Base-by-base conservation (phyloP, 2,329 filamentous ascomycete genomes). In the Alternaria panax region DNA sequence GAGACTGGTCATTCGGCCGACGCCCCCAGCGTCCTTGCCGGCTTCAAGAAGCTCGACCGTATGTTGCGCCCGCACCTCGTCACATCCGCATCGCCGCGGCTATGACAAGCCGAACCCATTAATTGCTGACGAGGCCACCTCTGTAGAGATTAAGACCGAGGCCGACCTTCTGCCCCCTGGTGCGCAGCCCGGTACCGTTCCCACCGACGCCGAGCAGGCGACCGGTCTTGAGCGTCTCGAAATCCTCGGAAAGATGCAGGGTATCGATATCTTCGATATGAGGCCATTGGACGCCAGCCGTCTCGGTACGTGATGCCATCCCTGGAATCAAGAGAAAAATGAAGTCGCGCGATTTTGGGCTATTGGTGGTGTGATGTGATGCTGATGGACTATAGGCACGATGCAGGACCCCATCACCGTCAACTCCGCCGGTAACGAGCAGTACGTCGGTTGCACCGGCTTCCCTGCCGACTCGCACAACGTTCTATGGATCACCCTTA, bases 171-270 rank as follows among this genome's bases (percentile, higher is more conserved):
- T 96, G 68, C 87, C 90, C 66, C 91, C 92, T 32, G 95, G 95
- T 84, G 93, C 91, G 73, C 81, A 87, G 73, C 83, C 88, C 67
- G 94, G 95, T 78, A 91, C 90, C 79, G 85, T 99, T 70, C 92
- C 95, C 69, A 96, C 92, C 83, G 95, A 99, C 82, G 82, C 96
- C 79, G 93, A 98, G 81, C 95, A 99, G 82, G 84, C 95, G 61
- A 98, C 95, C 73, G 95, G 95, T 91, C 87, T 98, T 62, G 95
- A 99, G 86, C 93, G 95, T 88, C 88, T 99, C 73, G 95, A 99
- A 84, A 95, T 99, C 77, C 86, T 99, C 80, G 95, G 95, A 83
- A 99, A 99, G 89, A 97, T 98, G 91, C 92, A 98, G 86, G 93
- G 95, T 70, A 85, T 97, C 75, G 95, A 99, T 79, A 86, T 98